These are phyloP conservation scores for Cucumis variabilis DNA, from an alignment of 331 rosid species.

Conservation along the genomic window DNA sequence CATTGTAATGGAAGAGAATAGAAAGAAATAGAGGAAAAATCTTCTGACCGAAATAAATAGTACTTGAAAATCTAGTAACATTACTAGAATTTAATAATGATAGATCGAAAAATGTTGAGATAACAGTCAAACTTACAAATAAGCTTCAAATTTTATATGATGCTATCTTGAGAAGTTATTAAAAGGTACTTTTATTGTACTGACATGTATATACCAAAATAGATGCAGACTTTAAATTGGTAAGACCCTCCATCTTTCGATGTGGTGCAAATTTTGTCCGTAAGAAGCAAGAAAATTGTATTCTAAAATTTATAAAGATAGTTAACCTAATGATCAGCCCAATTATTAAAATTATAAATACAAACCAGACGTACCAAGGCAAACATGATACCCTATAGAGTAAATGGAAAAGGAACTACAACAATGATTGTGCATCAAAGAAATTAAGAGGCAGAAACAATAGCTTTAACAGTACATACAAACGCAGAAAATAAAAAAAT, in stretches of 20 bases:
- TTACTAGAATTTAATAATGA: background rate
- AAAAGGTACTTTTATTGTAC: no score
- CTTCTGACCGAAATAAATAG: background rate
- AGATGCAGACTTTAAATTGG: no score
- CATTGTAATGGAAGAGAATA: background rate
- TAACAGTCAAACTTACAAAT: slow-evolving; percentile 5
- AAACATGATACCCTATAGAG: background rate
- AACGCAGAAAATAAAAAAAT: no score
- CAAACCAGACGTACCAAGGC: background rate
- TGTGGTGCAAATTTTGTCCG: no score
- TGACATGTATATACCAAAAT: no score
- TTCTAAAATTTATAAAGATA: background rate
- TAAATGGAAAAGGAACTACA: background rate
- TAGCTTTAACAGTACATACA: no score
- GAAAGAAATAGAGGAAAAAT: background rate
- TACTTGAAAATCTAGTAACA: background rate
- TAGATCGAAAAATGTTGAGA: slow-evolving; percentile 6
- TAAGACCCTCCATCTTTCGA: no score
- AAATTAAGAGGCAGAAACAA: no score
- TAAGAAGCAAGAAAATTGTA: background rate
- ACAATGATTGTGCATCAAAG: no score
- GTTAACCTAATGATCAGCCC: background rate
- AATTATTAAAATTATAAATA: background rate
- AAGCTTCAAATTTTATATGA: no score
- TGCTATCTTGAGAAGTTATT: no score